Base-by-base conservation (phyloP, 805 yeast species). In the Scheffersomyces ergatensis region DNA sequence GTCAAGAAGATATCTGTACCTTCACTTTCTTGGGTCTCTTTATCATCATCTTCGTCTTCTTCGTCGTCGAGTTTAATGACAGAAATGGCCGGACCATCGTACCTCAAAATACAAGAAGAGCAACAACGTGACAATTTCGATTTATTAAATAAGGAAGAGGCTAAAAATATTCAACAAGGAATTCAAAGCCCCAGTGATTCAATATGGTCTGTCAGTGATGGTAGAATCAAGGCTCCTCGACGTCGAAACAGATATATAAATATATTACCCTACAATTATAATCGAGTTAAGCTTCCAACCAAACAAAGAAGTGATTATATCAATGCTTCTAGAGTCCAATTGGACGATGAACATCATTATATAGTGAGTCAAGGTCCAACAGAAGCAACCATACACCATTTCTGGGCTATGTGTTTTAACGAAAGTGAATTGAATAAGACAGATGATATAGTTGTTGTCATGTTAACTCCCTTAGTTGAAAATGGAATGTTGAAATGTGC, bases 321-420 rank as follows among this genome's bases (percentile, higher is more conserved):
- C 27, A 70, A 70, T 47, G 76, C 76, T 9, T 65, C 72, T 19
- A 53, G 57, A 38, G 54, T 68, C 18, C 33, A 40, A 2, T 32
- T 61, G 50, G 35, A 45, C 8, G 44, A 40, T 26, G 18, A 21
- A 24, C 18, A 38, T 5, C 48, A 45, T n/a, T 85, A 82, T 55
- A 82, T 85, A 24, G 86, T 89, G 0, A 70, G 85, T 2, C 95
- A 85, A 53, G 95, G 92, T 2, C 82, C 82, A 2, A 54, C 69
- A n/a, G 36, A 43, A 0, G 35, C 40, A 13, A 76, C 80, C 1
- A 50, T 55, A 13, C 63, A 58, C 31, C 70, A 70, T 36, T 77
- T 77, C 49, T 77, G 82, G 81, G 60, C 70, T 29, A 70, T 70
- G 76, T 65, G 70, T 27, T 67, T 49, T 42, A 39, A 59, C 34